Evolutionary conservation across 202 grass and related monocot genomes (phyloP).

Genomic region (Zizania palustris): DNA sequence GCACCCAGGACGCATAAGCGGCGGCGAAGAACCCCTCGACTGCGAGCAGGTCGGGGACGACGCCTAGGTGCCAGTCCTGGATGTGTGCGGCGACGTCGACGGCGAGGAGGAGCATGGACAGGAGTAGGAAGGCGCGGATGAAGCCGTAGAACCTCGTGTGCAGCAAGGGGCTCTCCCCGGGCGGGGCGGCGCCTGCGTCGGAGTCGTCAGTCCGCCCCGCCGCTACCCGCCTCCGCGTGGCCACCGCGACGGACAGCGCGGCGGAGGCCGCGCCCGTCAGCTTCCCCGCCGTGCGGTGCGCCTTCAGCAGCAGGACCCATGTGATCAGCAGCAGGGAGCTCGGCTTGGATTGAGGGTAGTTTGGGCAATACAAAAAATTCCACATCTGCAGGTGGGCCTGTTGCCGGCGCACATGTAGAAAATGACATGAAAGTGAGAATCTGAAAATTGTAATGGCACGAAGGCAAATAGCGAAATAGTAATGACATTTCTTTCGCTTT

Average conservation of each 20-base stretch:
- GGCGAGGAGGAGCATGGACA: constrained; percentile 65
- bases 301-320: constrained; percentile 96
- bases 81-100: constrained; percentile 69
- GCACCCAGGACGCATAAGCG: constrained; percentile 63
- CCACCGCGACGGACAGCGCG: constrained; percentile 64
- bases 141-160: constrained; percentile 65
- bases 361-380: too few relatives aligned
- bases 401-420: too few relatives aligned
- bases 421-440: too few relatives aligned
- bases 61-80: constrained; percentile 66
- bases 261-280: constrained; percentile 76
- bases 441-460: too few relatives aligned
- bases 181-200: constrained; percentile 25
- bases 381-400: too few relatives aligned
- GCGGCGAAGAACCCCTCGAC: constrained; percentile 58
- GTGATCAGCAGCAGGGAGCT: too few relatives aligned
- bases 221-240: constrained; percentile 50
- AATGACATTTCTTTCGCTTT: too few relatives aligned
- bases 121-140: constrained; percentile 62
- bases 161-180: constrained; percentile 65
- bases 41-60: constrained; percentile 47
- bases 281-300: constrained; percentile 85
- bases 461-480: too few relatives aligned
- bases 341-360: too few relatives aligned
- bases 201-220: constrained; percentile 51